Percentiles rank a stretch among this genome's conserved stretches.
Conservation (phyloP, 352 stramenopile genomes). For the Phytopythium kandeliae region DNA sequence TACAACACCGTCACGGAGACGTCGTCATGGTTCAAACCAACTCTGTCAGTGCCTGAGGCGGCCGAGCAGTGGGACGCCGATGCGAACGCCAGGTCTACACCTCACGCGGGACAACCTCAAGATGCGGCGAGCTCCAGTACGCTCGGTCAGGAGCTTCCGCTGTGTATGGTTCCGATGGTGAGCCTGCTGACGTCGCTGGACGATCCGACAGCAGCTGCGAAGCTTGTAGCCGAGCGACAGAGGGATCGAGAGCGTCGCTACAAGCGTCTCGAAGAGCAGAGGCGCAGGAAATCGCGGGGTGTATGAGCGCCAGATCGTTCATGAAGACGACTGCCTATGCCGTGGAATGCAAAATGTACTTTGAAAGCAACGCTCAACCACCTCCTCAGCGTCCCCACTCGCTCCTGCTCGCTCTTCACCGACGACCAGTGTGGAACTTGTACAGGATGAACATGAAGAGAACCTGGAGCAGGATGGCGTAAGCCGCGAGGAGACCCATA, state of each 20-base stretch:
- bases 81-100: too few species aligned
- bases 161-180: slow-evolving; percentile 69
- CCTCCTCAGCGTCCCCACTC: too few species aligned
- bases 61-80: neutral
- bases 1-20: slow-evolving; percentile 51
- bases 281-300: neutral
- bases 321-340: neutral
- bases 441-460: slow-evolving; percentile 43
- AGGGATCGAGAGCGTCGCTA: slow-evolving; percentile 24
- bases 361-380: too few species aligned
- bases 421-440: slow-evolving; percentile 52
- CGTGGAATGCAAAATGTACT: too few species aligned
- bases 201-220: slow-evolving; percentile 47
- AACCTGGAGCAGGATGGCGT: slow-evolving; percentile 22
- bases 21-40: slow-evolving; percentile 49
- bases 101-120: neutral
- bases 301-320: neutral
- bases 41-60: neutral
- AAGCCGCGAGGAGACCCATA: slow-evolving; percentile 35
- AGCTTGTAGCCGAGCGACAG: slow-evolving; percentile 35
- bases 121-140: neutral
- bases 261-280: slow-evolving; percentile 1
- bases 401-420: too few species aligned
- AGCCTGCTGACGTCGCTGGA: slow-evolving; percentile 61
- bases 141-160: slow-evolving; percentile 31